Evolutionary conservation across 495 filamentous ascomycete species (phyloP), one percentile per base, ranked within the genome.

Genomic region (Penicillium daleae): DNA sequence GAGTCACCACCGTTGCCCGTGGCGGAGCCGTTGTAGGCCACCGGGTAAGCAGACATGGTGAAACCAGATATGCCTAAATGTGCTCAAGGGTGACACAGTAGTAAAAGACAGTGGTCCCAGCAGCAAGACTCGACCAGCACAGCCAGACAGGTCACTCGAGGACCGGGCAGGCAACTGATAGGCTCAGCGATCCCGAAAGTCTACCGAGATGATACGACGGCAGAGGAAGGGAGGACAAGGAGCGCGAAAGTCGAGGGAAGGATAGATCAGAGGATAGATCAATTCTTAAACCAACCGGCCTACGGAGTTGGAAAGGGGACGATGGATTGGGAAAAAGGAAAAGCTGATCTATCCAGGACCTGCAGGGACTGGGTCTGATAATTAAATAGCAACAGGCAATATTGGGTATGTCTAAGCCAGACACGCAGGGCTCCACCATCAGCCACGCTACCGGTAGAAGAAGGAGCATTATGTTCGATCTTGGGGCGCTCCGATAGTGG

Each of bases 1-100:
- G 91, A 90, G 75, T 96, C 84, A 62, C 92, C 92, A 37, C 92
- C 92, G 13, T 82, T 87, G 24, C 81, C 73, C 46, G 72, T 78
- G 27, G 86, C 82, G 58, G 58, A 31, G 55, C 86, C 88, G 79
- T 90, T 90, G 77, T 89, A 93, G 37, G 82, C 76, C 19, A 86
- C 70, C 27, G 75, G 74, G 54, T 74, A 76, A 48, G 63, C 69
- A 19, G 76, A 69, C 78, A 80, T 80, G 33, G 46, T 66, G 65
- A 65, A 62, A 57, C 15, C 58, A n/a, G 29, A 26, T 54, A 52
- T 31, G n/a, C 8, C 55, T 31, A 57, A 33, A 27, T n/a, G 51
- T 19, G 33, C n/a, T 19, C 8, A n/a, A 33, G 31, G 1, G 50
- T 65, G 8, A 61, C 51, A 57, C 56, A 57, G 27, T 17, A 15